A percentile compares a stretch with the other conserved stretches of the same genome.
Conservation (phyloP, 192 early-diverging fungal genomes). For the Backusella macrospora region DNA sequence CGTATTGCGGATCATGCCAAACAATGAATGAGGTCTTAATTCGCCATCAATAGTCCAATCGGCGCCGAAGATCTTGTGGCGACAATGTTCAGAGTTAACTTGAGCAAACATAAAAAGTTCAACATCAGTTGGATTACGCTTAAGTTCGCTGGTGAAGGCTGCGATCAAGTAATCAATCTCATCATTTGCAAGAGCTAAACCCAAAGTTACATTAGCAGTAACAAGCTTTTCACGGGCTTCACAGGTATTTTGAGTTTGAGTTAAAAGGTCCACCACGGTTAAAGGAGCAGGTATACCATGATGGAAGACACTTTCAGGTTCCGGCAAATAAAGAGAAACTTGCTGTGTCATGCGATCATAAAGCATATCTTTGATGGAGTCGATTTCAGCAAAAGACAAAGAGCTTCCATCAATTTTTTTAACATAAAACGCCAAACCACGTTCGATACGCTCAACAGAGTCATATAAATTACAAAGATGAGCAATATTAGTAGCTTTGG, state of each 20-base stretch:
- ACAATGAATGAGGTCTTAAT: constrained; percentile 80
- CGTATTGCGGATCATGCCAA: constrained; percentile 96
- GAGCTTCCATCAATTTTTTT: constrained; percentile 40
- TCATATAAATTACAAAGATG: constrained; percentile 81
- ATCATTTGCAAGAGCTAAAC: constrained; percentile 93
- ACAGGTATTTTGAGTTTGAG: constrained; percentile 27
- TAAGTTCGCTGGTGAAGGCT: constrained; percentile 70
- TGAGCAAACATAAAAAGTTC: constrained; percentile 99
- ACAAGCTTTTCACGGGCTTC: constrained; percentile 66
- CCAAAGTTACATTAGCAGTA: constrained; percentile 86
- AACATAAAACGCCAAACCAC: constrained; percentile 79
- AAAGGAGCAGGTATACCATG: constrained; percentile 67
- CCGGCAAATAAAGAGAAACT: constrained; percentile 67
- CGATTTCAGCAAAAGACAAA: constrained; percentile 51
- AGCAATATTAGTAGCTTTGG: constrained; percentile 99
- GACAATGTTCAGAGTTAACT: constrained; percentile 99
- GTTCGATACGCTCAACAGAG: constrained; percentile 84
- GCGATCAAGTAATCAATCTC: constrained; percentile 95
- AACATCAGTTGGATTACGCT: constrained; percentile 94
- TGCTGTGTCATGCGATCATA: constrained; percentile 97
- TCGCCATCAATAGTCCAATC: constrained; percentile 95
- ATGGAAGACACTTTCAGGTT: constrained; percentile 69
- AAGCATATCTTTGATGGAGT: constrained; percentile 55
- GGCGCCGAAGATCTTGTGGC: constrained; percentile 99
- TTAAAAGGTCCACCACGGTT: constrained; percentile 51